Base-by-base conservation (phyloP, 2,329 filamentous ascomycete species). In the Fusarium chlamydosporum region DNA sequence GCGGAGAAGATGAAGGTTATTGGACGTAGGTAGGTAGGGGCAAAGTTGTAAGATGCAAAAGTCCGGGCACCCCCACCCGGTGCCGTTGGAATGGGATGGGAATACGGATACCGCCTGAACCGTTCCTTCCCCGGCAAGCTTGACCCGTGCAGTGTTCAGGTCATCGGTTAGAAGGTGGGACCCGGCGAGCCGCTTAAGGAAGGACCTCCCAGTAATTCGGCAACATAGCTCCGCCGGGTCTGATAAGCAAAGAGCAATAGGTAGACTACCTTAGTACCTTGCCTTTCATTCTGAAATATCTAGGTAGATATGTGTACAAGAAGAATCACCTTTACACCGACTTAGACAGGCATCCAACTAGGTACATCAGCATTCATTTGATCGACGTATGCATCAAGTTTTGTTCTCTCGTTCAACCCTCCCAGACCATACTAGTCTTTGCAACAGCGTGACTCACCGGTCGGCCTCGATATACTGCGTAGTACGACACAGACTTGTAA, bases 161-260 rank as follows among this genome's bases (percentile, higher is more conserved):
- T 41, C 37, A 29, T 35, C 41, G 26, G 37, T 31, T 46, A 29
- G 60, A 41, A 65, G 41, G 53, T 60, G 61, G 53, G 15, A 8
- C 16, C 51, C 61, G 54, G 61, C 41, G 35, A 60, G 20, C 61
- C 54, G 38, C 42, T 65, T 65, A 26, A 18, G 61, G 61, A 65
- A 65, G 61, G 61, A 65, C 58, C 42, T 48, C 26, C 29, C 20
- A 62, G 45, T 34, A 8, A 23, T 42, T 26, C 31, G 45, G 29
- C 52, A 37, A 45, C 41, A 58, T 31, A 20, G 37, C 61, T 34
- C 31, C 59, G 45, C 37, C 40, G 35, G 29, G 33, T 12, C 26
- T 40, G 47, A 50, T 37, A 54, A 43, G 47, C 26, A 56, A 35
- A 23, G 29, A 43, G 47, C 26, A 56, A 35, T n/a, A n/a, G n/a